Percentiles rank a stretch among this genome's conserved stretches.
phyloP scores from a whole-genome alignment of 495 filamentous ascomycete species.

The Platismatia glauca region DNA sequence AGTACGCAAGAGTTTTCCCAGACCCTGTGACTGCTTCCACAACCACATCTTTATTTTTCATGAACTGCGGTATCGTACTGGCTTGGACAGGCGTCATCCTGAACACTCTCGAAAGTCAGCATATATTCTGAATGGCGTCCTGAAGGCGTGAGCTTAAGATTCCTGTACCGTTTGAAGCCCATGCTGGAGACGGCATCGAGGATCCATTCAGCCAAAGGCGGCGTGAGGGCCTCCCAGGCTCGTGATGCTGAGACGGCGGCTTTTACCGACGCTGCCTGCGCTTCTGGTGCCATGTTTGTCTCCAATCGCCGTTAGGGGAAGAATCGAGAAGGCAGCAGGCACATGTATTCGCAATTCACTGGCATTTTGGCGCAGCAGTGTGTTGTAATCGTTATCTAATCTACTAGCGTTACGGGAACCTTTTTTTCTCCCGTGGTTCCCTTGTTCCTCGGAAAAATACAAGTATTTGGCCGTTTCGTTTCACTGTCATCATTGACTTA shows the following conservation, averaged over 20 bases:
- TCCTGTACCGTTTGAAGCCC: constrained; percentile 56
- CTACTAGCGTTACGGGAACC: not conserved
- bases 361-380: no score
- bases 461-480: no score
- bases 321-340: no score
- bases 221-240: constrained; percentile 72
- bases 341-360: no score
- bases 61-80: constrained; percentile 84
- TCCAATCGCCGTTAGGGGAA: not conserved
- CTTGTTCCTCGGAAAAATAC: not conserved
- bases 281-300: constrained; percentile 9
- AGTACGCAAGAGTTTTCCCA: constrained; percentile 86
- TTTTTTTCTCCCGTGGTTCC: not conserved
- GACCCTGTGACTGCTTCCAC: constrained; percentile 95
- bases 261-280: not conserved
- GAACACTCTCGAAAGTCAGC: not conserved
- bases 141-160: not conserved
- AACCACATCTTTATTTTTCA: constrained; percentile 91
- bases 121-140: not conserved
- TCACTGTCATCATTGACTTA: constrained; percentile 11
- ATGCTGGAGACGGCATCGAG: constrained; percentile 73
- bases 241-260: constrained; percentile 31
- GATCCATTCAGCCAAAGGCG: constrained; percentile 80
- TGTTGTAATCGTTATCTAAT: not conserved
- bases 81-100: constrained; percentile 88